Percentiles rank a stretch among this genome's conserved stretches.
Evolutionary conservation across 805 yeast genomes (phyloP).

Genomic region (Candida sanyiensis): DNA sequence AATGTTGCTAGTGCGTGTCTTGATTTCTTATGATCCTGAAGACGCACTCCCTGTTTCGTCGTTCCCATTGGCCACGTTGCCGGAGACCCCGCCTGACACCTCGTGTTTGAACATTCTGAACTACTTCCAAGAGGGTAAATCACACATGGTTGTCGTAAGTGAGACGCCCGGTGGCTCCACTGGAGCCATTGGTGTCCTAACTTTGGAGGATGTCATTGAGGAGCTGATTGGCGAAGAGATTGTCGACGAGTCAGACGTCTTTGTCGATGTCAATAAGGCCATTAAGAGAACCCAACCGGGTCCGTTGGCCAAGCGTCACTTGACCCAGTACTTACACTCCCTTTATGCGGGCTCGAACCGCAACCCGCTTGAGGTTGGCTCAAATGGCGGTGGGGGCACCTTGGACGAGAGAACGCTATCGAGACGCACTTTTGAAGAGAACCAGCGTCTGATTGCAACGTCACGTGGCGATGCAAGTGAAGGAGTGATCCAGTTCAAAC

Average conservation of each 20-base stretch:
- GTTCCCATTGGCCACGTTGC: conserved; percentile 92
- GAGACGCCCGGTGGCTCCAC: conserved; percentile 74
- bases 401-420: conserved; percentile 1
- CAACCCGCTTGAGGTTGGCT: conserved; percentile 33
- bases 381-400: background rate
- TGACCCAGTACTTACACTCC: conserved; percentile 62
- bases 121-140: conserved; percentile 95
- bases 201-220: conserved; percentile 96
- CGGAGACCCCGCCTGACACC: conserved; percentile 88
- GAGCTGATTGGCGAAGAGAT: conserved; percentile 97
- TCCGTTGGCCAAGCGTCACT: conserved; percentile 63
- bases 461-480: conserved; percentile 8
- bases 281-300: conserved; percentile 76
- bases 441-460: background rate
- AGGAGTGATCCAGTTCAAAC: conserved; percentile 24
- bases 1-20: conserved; percentile 86
- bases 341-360: conserved; percentile 44
- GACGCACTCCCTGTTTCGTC: conserved; percentile 88
- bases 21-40: conserved; percentile 95
- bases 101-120: conserved; percentile 90
- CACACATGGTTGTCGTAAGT: conserved; percentile 94
- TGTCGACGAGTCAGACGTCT: conserved; percentile 93
- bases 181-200: conserved; percentile 88
- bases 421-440: background rate
- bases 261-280: conserved; percentile 82